Evolutionary conservation across 78 protist species (phyloP), one percentile per base, ranked within the genome.

Genomic region (Thecamonas trahens): DNA sequence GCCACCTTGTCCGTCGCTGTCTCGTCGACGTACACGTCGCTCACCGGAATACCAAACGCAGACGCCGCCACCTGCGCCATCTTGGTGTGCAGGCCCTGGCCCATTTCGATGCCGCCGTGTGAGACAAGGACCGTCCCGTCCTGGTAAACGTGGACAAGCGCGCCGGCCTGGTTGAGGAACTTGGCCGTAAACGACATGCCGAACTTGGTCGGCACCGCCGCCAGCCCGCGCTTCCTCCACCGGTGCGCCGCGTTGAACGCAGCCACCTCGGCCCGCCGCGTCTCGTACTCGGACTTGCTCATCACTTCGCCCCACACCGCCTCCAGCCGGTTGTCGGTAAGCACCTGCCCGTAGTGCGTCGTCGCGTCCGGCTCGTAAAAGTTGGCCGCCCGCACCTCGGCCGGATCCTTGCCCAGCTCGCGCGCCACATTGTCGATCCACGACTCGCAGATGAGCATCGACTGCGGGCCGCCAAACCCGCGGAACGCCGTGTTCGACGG

Each of bases 51-150:
- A 61, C 87, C 91, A 0, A 93, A 52, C 47, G 61, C 93, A 28
- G 31, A 9, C 42, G 95, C 91, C 13, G 84, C 89, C 35, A 90
- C 83, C 53, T 85, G 90, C n/a, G 37, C 15, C 67, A 94, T 81
- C 80, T 92, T 92, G 35, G 94, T 94, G 70, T 93, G 84, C 28
- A 94, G 72, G 35, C 97, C 96, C 61, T 96, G 98, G 24, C 99
- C 98, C 93, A 95, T 93, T 40, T 95, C 99, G 18, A 80, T 59
- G n/a, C 99, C 99, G 35, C 96, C 95, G 86, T 91, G 95, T 31
- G 89, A 64, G 13, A 96, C 86, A 20, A 86, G 49, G 11, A 95
- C 91, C 9, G 96, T 44, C 0, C 99, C 99, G 83, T 96, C 99
- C 22, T 77, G 34, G 64, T 93, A 78, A 14, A 88, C 50, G 67